These are phyloP conservation scores for Paraphaeosphaeria minitans DNA, from an alignment of 2,329 filamentous ascomycete species.

Conservation along the genomic window DNA sequence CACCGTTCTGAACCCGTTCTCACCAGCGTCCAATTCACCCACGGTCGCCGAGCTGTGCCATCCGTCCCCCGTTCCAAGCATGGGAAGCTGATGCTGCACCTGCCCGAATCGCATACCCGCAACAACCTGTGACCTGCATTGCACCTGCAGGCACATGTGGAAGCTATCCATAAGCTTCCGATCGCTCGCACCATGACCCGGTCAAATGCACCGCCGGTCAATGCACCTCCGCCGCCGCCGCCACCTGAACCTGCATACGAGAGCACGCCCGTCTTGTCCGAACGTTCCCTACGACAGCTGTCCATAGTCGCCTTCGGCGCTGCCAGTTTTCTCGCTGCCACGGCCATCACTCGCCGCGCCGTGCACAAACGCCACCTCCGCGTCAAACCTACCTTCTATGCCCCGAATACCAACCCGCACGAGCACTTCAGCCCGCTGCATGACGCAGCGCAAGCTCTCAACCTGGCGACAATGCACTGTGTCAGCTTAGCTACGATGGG, in stretches of 20 bases:
- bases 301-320: slow-evolving; percentile 76
- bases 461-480: slow-evolving; percentile 86
- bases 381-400: slow-evolving; percentile 73
- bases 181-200: slow-evolving; percentile 30
- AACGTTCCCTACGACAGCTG: slow-evolving; percentile 65
- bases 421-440: slow-evolving; percentile 65
- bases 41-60: slow-evolving; percentile 19
- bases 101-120: slow-evolving; percentile 18
- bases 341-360: slow-evolving; percentile 67
- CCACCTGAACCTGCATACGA: slow-evolving; percentile 30
- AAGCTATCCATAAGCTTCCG: slow-evolving; percentile 28
- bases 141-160: slow-evolving; percentile 20
- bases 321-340: slow-evolving; percentile 74
- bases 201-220: slow-evolving; percentile 27
- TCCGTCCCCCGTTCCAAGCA: not conserved
- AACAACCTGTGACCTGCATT: slow-evolving; percentile 14
- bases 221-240: slow-evolving; percentile 22
- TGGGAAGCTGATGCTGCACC: slow-evolving; percentile 27
- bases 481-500: slow-evolving; percentile 74
- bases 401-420: slow-evolving; percentile 58
- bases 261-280: slow-evolving; percentile 47
- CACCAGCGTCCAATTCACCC: not conserved
- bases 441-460: slow-evolving; percentile 82
- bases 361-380: slow-evolving; percentile 66
- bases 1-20: slow-evolving; percentile 5